A percentile compares a stretch with the other conserved stretches of the same genome.
Conservation (phyloP, 2,329 filamentous ascomycete genomes). For the Colletotrichum nymphaeae region DNA sequence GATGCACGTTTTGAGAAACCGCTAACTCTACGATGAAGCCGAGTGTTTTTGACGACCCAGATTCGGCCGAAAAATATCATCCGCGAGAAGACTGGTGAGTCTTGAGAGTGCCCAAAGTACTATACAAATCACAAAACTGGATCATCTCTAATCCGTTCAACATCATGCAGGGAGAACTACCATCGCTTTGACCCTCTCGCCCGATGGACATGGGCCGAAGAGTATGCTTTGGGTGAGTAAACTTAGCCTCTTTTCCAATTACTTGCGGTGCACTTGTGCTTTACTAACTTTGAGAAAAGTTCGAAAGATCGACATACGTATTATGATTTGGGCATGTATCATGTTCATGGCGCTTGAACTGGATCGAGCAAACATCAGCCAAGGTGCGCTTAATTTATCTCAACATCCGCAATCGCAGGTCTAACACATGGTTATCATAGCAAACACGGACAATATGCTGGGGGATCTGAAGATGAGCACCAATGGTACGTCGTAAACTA, state of each 20-base stretch:
- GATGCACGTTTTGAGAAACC: no score
- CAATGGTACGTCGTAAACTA: conserved; percentile 46
- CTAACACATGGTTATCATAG: neutral
- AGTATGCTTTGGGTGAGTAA: conserved; percentile 41
- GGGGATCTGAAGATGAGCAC: conserved; percentile 52
- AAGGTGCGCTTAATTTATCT: conserved; percentile 44
- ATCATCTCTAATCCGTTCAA: neutral
- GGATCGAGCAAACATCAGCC: conserved; percentile 55
- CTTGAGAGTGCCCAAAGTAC: neutral
- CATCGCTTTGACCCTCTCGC: conserved; percentile 60
- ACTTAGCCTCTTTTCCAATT: no score
- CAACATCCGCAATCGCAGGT: neutral
- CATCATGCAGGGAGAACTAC: conserved; percentile 48
- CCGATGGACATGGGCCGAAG: conserved; percentile 55
- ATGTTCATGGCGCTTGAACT: conserved; percentile 59
- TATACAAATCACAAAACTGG: no score
- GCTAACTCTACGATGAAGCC: conserved; percentile 34
- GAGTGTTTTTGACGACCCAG: conserved; percentile 53
- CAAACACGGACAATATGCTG: conserved; percentile 53
- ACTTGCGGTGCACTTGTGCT: neutral
- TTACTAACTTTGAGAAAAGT: conserved; percentile 32
- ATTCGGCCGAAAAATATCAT: conserved; percentile 48
- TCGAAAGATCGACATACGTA: conserved; percentile 53
- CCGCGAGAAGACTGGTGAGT: conserved; percentile 42
- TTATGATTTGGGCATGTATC: conserved; percentile 54